A percentile compares a stretch with the other conserved stretches of the same genome.
Conservation (phyloP, 2,329 filamentous ascomycete genomes). For the Aspergillus tamarii region DNA sequence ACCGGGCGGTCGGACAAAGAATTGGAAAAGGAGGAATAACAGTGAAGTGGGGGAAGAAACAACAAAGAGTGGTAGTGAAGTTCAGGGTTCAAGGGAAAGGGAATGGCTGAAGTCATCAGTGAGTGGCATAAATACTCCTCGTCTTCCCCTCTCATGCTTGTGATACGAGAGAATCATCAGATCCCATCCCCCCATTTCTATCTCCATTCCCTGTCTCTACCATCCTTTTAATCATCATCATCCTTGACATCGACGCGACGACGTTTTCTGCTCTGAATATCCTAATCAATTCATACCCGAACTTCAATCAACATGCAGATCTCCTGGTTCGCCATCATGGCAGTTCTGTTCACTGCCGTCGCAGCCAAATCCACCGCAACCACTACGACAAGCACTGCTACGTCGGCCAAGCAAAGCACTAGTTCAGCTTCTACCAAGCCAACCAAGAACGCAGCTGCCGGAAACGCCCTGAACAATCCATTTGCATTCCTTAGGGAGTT, state of each 20-base stretch:
- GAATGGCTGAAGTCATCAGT: not conserved
- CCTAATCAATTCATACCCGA: no score
- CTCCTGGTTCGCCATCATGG: not conserved
- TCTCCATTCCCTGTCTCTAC: not conserved
- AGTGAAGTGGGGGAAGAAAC: not conserved
- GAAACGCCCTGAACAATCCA: not conserved
- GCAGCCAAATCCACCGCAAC: not conserved
- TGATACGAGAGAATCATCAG: not conserved
- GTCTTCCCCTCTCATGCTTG: not conserved
- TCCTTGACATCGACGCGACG: not conserved
- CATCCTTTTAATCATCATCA: not conserved
- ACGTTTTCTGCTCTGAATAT: not conserved
- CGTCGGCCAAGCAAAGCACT: not conserved
- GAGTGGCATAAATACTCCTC: not conserved
- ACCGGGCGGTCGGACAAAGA: not conserved
- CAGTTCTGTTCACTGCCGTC: not conserved
- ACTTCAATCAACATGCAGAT: not conserved
- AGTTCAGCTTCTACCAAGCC: not conserved
- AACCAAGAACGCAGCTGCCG: not conserved
- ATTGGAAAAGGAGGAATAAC: not conserved
- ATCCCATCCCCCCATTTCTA: not conserved
- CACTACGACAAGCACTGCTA: not conserved
- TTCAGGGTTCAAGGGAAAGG: not conserved
- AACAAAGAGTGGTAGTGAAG: not conserved
- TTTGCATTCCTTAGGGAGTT: not conserved